Conservation (phyloP, 768 basidiomycete genomes). For the Rhodosporidiobolus odoratus region DNA sequence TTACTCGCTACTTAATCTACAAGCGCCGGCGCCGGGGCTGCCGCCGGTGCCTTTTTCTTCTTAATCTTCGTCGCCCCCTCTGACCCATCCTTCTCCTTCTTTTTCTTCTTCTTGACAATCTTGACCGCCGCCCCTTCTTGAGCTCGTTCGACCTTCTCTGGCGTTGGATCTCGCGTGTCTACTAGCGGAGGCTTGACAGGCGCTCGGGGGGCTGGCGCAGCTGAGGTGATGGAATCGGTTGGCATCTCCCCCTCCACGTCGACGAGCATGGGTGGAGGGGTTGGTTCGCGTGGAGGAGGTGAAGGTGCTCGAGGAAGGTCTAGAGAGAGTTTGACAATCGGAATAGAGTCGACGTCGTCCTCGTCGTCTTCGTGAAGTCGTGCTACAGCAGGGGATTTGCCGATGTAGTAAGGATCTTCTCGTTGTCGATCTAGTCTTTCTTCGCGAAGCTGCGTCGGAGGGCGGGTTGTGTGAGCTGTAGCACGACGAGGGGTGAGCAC, state of each 20-base stretch:
- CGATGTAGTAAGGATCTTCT: constrained; percentile 88
- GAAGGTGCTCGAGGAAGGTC: too few species aligned
- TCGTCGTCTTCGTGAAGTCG: constrained; percentile 42
- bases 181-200: too few species aligned
- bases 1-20: too few species aligned
- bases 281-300: constrained; percentile 25
- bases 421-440: constrained; percentile 68
- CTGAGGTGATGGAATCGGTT: neutral
- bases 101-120: too few species aligned
- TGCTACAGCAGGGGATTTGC: constrained; percentile 55
- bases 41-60: too few species aligned
- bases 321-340: constrained; percentile 72
- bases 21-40: too few species aligned
- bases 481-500: neutral
- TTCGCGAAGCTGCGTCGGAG: constrained; percentile 58
- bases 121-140: too few species aligned
- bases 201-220: too few species aligned
- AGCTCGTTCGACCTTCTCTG: too few species aligned
- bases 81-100: too few species aligned
- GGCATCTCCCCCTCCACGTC: constrained; percentile 86
- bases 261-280: constrained; percentile 54
- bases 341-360: constrained; percentile 81
- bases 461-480: neutral
- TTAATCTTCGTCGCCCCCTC: too few species aligned
- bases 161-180: too few species aligned